These are phyloP conservation scores for Alisma plantagoaquatica DNA, from an alignment of 106 monocot genomes.

Conservation along the genomic window DNA sequence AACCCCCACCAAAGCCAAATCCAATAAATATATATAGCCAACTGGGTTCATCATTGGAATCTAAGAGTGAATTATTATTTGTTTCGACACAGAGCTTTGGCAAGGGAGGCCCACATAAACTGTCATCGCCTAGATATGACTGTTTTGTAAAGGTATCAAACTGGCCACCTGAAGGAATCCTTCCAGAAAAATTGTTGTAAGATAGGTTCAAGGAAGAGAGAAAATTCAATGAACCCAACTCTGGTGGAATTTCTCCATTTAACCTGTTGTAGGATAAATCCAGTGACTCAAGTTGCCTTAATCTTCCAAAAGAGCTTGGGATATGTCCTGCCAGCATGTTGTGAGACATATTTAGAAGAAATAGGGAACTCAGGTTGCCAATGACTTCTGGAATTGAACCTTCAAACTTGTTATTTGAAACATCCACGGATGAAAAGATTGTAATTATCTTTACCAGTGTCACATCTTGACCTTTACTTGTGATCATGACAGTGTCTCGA, in stretches of 20 bases:
- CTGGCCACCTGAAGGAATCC: slow-evolving; percentile 31
- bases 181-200: slow-evolving; percentile 35
- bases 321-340: slow-evolving; percentile 40
- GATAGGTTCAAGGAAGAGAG: slow-evolving; percentile 48
- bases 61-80: too few relatives aligned
- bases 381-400: slow-evolving; percentile 41
- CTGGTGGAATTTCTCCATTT: slow-evolving; percentile 39
- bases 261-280: slow-evolving; percentile 64
- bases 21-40: slow-evolving; percentile 17
- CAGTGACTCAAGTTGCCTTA: slow-evolving; percentile 43
- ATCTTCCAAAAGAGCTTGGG: slow-evolving; percentile 23
- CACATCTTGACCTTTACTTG: slow-evolving; percentile 36
- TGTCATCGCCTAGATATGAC: not conserved
- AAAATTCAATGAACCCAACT: slow-evolving; percentile 31
- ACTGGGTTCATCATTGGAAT: slow-evolving; percentile 8
- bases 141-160: slow-evolving; percentile 27
- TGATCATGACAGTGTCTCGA: slow-evolving; percentile 33
- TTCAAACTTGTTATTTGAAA: slow-evolving; percentile 54
- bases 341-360: slow-evolving; percentile 44
- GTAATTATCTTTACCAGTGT: slow-evolving; percentile 31
- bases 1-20: slow-evolving; percentile 42
- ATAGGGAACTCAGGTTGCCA: slow-evolving; percentile 28
- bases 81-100: too few relatives aligned
- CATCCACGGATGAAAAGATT: slow-evolving; percentile 41
- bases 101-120: not conserved